Evolutionary conservation across 345 rosid species (phyloP), one percentile per base, ranked within the genome.

Genomic region (Moricandia moricandioides): DNA sequence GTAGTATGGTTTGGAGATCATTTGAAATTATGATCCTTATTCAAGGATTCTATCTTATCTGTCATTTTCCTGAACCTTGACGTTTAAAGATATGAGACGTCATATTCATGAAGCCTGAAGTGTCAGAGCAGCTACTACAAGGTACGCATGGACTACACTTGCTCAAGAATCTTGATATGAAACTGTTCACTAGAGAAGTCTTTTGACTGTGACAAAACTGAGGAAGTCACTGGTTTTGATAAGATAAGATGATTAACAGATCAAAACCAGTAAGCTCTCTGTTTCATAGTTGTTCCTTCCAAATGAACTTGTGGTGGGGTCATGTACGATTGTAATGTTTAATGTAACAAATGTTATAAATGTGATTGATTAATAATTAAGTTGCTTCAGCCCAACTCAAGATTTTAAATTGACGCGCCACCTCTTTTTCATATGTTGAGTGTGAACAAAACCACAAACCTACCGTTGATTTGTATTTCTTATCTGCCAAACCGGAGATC

Each of bases 381-480:
- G 80, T 71, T 34, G 76, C 80, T 77, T 71, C 62, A 58, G 33
- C 58, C 3, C 72, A 77, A 77, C 80, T n/a, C 75, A 70, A 77
- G 24, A 43, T 47, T 70, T 52, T 62, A 55, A 70, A 70, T 77
- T 70, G 76, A 77, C 76, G 59, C 65, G 55, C 54, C 67, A 77
- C 54, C 76, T 56, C 54, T 30, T 63, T 52, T 17, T 2, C 29
- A 18, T 45, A 14, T 14, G 12, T 56, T 18, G 52, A 43, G 35
- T 69, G 65, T 70, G 75, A 77, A 18, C 74, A 54, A 62, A 45
- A 61, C 69, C 47, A 6, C 68, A 39, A 18, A 65, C 76, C 76
- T 11, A 65, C 76, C 62, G 71, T 59, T 6, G 80, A 77, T 71
- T 40, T 77, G 76, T 77, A 12, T 64, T 24, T 77, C 10, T 70